Evolutionary conservation across 2,329 filamentous ascomycete genomes (phyloP), one percentile per base, ranked within the genome.

Genomic region (Alternaria consortialis): DNA sequence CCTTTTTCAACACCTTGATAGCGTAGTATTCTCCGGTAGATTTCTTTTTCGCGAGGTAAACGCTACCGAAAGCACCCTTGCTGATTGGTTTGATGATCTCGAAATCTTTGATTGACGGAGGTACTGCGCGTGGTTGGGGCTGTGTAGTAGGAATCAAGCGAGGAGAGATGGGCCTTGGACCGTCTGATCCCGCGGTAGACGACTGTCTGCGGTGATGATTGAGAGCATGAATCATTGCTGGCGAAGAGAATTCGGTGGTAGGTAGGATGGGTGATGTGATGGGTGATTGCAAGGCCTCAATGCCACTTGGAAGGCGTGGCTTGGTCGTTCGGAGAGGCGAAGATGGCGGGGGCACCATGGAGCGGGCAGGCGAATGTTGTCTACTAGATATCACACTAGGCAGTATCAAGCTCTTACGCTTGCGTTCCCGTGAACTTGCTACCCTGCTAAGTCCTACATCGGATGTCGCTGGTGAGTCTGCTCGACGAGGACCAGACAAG

Each of bases 31-130:
- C 95, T 46, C 94, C 94, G 0, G 96, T 99, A 0, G 93, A 95
- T 79, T 97, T 98, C 85, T 99, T 99, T 82, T 98, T 99, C 1
- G 95, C 94, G 32, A 99, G 82, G 75, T 99, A 99, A 7, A 99
- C 95, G 76, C 95, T 98, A 5, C 95, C 95, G 78, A 99, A 99
- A 4, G 95, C 95, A 51, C 95, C 95, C 80, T 97, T 98, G 81
- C 95, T 99, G 80, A 99, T 99, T 6, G 95, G 95, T 75, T 99
- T 99, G 82, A 99, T 97, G 69, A 99, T 97, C 77, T 99, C 95
- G 70, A 99, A 99, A 74, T 99, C 95, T 72, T 98, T 98, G 81
- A 99, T 99, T 0, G 96, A 99, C 7, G 94, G 93, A 3, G 95
- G 92, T 1, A 94, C 90, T 31, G 94, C 93, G 59, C 93, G 90